Base-by-base conservation (phyloP, 495 filamentous ascomycete genomes). In the Penicillium crystallinum region DNA sequence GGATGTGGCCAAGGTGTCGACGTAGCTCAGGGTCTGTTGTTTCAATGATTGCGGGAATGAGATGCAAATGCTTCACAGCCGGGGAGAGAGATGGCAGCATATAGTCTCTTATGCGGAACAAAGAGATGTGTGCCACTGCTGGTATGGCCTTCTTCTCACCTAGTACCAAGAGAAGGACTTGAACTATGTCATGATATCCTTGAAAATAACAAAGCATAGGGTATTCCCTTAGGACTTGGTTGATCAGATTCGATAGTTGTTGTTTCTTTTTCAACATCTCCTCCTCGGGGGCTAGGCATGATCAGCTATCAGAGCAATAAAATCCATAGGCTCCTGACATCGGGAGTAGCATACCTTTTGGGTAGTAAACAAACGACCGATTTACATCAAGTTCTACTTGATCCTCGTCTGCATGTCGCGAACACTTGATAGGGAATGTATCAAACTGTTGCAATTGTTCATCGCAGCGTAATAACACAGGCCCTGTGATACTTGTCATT, bases 171-270 rank as follows among this genome's bases (percentile, higher is more conserved):
- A 97, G 80, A 40, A 98, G 76, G n/a, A 98, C 93, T 66, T 97
- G 95, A 55, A 88, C 92, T 61, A 98, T 97, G 70, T 98, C 93
- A 65, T 98, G 93, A 69, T 95, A 98, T 54, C 93, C 93, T 76
- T 98, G 93, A 72, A 97, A 97, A 70, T 98, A 98, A 70, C 82
- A 87, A 11, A 98, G 84, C 74, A 87, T 84, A 4, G 93, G 95
- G 61, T 96, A 78, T 9, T 81, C 78, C 15, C 93, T 81, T 21
- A 97, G 78, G 17, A 90, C 80, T 54, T 84, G 76, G 35, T 77
- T 79, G 62, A 97, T 96, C 17, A 97, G 72, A 49, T 78, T 66
- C 12, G 84, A 90, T 19, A 96, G 78, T 64, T 89, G 81, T 35
- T 70, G 56, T 60, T 91, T 93, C 56, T 87, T 83, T 34, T 64